These are phyloP conservation scores for Trametes versicolor DNA, from an alignment of 1,284 basidiomycete genomes.

Conservation along the genomic window DNA sequence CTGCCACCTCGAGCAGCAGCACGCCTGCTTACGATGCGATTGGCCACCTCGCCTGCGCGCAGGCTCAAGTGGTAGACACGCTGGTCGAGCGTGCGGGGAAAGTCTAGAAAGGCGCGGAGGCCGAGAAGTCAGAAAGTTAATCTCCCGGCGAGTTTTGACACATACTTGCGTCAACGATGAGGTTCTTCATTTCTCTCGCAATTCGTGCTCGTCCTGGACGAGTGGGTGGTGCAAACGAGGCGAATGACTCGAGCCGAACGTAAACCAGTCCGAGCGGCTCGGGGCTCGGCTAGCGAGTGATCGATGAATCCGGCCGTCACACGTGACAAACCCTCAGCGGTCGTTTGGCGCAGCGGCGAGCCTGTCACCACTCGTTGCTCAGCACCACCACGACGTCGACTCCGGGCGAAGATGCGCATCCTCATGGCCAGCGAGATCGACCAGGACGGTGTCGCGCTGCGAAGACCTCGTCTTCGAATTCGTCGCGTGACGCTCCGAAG, in stretches of 20 bases:
- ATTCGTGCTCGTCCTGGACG: conserved; percentile 4
- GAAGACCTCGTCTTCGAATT: conserved; percentile 2
- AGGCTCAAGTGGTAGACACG: conserved; percentile 85
- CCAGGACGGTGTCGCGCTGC: conserved; percentile 7
- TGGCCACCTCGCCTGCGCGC: conserved; percentile 80
- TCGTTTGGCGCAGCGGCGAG: conserved; percentile 23
- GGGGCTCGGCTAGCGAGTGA: conserved; percentile 16
- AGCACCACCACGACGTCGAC: conserved; percentile 5
- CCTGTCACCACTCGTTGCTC: not conserved
- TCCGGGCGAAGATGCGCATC: conserved; percentile 3
- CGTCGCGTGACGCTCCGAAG: conserved; percentile 26
- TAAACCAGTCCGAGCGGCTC: conserved; percentile 15
- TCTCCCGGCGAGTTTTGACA: conserved; percentile 31
- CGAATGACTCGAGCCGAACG: conserved; percentile 24
- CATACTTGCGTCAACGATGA: conserved; percentile 69
- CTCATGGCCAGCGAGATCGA: conserved; percentile 4
- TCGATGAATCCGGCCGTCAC: conserved; percentile 29
- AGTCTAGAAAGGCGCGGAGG: conserved; percentile 57
- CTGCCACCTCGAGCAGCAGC: conserved; percentile 4
- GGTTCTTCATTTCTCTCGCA: conserved; percentile 58
- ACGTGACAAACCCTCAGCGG: conserved; percentile 27
- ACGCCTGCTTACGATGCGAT: conserved; percentile 70
- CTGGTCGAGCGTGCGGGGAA: conserved; percentile 74
- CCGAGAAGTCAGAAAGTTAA: conserved; percentile 23
- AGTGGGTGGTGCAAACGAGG: conserved; percentile 13